A percentile compares a stretch with the other conserved stretches of the same genome.
phyloP scores from a whole-genome alignment of 495 filamentous ascomycete species.

The Tetracladium marchalianum region DNA sequence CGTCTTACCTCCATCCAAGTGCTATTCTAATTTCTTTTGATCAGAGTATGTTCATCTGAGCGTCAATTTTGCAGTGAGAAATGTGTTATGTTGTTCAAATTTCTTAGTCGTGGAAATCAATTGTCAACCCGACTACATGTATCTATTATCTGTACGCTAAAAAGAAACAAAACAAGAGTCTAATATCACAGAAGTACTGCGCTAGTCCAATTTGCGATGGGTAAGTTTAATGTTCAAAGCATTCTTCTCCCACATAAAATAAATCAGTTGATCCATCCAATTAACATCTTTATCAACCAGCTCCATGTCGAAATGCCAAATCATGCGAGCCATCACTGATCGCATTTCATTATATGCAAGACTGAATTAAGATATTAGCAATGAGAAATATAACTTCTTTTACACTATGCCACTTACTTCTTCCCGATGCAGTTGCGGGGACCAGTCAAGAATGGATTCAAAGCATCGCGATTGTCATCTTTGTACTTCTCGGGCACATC shows the following conservation, averaged over 20 bases:
- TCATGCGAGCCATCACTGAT: slow-evolving; percentile 39
- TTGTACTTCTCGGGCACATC: slow-evolving; percentile 17
- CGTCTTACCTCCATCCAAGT: too few species aligned
- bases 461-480: slow-evolving; percentile 32
- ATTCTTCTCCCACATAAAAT: slow-evolving; percentile 4
- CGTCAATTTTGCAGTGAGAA: too few species aligned
- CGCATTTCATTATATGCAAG: slow-evolving; percentile 45
- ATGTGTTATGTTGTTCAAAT: too few species aligned
- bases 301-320: slow-evolving; percentile 38
- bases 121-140: too few species aligned
- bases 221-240: slow-evolving; percentile 7
- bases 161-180: too few species aligned
- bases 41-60: too few species aligned
- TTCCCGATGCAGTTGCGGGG: slow-evolving; percentile 51
- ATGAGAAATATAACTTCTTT: too few species aligned
- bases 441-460: slow-evolving; percentile 49
- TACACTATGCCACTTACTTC: slow-evolving; percentile 31
- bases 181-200: too few species aligned
- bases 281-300: slow-evolving; percentile 14
- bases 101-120: too few species aligned
- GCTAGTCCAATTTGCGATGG: background rate
- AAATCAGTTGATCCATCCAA: background rate
- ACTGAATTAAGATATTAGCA: background rate
- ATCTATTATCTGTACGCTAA: too few species aligned
- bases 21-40: too few species aligned